phyloP scores from a whole-genome alignment of 805 yeast genomes.

The Ogataea glucozyma region DNA sequence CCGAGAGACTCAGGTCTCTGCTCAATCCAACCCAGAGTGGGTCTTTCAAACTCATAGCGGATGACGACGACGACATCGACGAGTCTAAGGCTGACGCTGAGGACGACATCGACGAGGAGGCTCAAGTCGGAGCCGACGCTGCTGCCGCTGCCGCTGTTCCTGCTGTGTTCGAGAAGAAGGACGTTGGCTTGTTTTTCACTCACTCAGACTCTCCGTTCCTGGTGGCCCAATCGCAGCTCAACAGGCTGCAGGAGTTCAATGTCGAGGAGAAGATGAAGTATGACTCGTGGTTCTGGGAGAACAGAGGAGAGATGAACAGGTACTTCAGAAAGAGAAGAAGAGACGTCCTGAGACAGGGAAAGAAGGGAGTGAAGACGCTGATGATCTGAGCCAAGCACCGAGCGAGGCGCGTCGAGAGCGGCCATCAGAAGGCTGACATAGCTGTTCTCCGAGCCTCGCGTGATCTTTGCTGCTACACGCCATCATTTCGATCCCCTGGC shows the following conservation, averaged over 20 bases:
- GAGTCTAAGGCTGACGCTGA: constrained; percentile 28
- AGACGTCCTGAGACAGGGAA: constrained; percentile 64
- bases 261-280: constrained; percentile 45
- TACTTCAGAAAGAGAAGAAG: constrained; percentile 73
- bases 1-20: constrained; percentile 63
- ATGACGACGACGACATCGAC: constrained; percentile 52
- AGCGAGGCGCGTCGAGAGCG: too few species aligned
- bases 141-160: constrained; percentile 17
- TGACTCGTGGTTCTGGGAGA: constrained; percentile 78
- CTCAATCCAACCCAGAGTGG: constrained; percentile 46
- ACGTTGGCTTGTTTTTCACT: constrained; percentile 71
- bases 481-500: too few species aligned
- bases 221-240: constrained; percentile 78
- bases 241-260: constrained; percentile 48
- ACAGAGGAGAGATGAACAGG: constrained; percentile 77
- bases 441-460: background rate
- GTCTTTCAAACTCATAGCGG: constrained; percentile 44
- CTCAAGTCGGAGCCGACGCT: constrained; percentile 16
- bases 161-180: constrained; percentile 22
- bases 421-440: too few species aligned
- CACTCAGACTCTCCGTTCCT: constrained; percentile 87
- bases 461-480: background rate
- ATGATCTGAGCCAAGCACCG: too few species aligned
- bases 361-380: constrained; percentile 29
- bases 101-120: constrained; percentile 23